Evolutionary conservation across 805 yeast species (phyloP).

Genomic region (Sugiyamaella smithiae): DNA sequence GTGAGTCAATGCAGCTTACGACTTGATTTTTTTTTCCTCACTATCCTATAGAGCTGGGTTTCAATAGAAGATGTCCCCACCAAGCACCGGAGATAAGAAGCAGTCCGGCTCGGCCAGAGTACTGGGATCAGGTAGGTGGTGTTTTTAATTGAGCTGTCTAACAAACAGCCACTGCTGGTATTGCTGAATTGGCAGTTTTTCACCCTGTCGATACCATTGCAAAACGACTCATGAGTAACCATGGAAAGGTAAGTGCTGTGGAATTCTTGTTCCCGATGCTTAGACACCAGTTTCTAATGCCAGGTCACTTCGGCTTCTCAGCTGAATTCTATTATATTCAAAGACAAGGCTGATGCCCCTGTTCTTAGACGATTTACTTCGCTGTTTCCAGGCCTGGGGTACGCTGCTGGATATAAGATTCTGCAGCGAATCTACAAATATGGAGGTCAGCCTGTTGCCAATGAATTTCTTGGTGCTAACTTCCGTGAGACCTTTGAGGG

Average conservation of each 20-base stretch:
- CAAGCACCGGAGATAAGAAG: constrained; percentile 53
- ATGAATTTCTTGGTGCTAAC: constrained; percentile 80
- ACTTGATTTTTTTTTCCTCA: too few species aligned
- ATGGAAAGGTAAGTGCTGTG: constrained; percentile 51
- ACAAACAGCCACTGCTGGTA: constrained; percentile 83
- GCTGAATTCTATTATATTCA: constrained; percentile 83
- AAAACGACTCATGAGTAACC: constrained; percentile 88
- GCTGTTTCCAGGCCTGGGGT: constrained; percentile 95
- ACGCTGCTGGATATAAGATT: constrained; percentile 95
- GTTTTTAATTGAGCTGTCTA: neutral
- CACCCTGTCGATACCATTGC: constrained; percentile 99
- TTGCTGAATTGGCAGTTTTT: constrained; percentile 92
- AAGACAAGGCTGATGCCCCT: constrained; percentile 71
- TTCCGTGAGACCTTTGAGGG: constrained; percentile 68
- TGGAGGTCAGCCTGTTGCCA: constrained; percentile 99
- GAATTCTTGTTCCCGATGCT: too few species aligned
- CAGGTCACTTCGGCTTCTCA: constrained; percentile 55
- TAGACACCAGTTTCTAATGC: too few species aligned
- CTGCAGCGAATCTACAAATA: constrained; percentile 97
- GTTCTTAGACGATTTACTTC: constrained; percentile 70
- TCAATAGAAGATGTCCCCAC: constrained; percentile 30
- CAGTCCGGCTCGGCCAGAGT: constrained; percentile 89
- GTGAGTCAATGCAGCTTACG: too few species aligned
- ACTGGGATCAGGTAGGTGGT: constrained; percentile 64
- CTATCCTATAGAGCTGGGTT: too few species aligned